Evolutionary conservation across 257 asterid species (phyloP).

Genomic region (Plectranthus barbatus): DNA sequence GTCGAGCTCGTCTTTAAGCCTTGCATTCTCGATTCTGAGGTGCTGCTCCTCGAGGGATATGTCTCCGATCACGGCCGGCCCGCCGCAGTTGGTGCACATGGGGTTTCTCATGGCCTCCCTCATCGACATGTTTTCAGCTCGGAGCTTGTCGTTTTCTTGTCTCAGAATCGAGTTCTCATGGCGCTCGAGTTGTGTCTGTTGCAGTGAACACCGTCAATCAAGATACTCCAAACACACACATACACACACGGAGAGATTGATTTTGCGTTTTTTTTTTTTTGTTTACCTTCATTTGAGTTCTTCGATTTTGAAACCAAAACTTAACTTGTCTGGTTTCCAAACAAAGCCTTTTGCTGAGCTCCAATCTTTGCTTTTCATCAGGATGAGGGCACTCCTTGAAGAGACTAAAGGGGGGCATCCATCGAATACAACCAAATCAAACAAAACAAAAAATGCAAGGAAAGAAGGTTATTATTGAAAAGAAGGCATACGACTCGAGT

Average conservation of each 20-base stretch:
- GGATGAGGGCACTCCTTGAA: too few relatives aligned
- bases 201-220: not conserved
- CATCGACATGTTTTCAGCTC: conserved; percentile 46
- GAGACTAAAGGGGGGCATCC: too few relatives aligned
- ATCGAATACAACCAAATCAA: too few relatives aligned
- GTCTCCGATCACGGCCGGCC: conserved; percentile 50
- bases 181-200: conserved; percentile 49
- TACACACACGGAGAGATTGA: too few relatives aligned
- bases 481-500: conserved; percentile 90
- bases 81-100: conserved; percentile 53
- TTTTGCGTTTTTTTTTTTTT: too few relatives aligned
- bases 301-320: conserved; percentile 73
- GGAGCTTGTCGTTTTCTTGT: conserved; percentile 63
- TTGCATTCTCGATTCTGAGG: conserved; percentile 43
- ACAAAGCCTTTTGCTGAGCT: conserved; percentile 42
- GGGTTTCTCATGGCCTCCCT: conserved; percentile 50
- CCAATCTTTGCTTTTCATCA: conserved; percentile 49
- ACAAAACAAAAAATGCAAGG: too few relatives aligned
- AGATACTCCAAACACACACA: too few relatives aligned
- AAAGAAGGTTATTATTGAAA: too few relatives aligned
- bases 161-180: conserved; percentile 47
- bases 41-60: conserved; percentile 56
- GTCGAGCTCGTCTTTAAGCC: conserved; percentile 49
- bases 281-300: too few relatives aligned
- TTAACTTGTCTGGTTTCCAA: conserved; percentile 60